Evolutionary conservation across 768 basidiomycete species (phyloP), one percentile per base, ranked within the genome.

Genomic region (Lanmaoa pseudosensibilis): DNA sequence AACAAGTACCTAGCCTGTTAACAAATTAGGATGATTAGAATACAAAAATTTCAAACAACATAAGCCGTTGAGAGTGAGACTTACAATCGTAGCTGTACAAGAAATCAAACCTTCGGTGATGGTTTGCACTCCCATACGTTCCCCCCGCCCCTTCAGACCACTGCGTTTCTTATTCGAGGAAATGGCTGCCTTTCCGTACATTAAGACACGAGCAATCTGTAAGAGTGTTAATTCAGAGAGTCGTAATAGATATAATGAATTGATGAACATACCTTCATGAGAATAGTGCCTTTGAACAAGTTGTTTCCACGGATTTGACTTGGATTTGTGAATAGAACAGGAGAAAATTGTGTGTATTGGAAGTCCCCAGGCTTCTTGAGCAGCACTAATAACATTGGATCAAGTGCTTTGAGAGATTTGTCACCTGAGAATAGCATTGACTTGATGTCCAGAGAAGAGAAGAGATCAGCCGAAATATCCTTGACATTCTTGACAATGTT

Each of bases 261-360:
- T n/a, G n/a, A n/a, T n/a, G n/a, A n/a, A n/a, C n/a, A n/a, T n/a
- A 56, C 34, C 27, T 56, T 51, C 5, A 52, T 21, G 1, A 55
- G 27, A 18, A 55, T 4, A 2, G 23, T 1, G 4, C 16, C 43
- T 32, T 44, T 41, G 2, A 55, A 55, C 2, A 55, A 30, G 1
- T 44, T 12, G 0, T 11, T 36, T 5, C n/a, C 25, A 10, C 12
- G 1, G 0, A 45, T 15, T 1, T 32, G 1, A 4, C 3, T 9
- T 23, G 41, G 48, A 37, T 32, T 13, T 5, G 40, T 2, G 0
- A 50, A 55, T 2, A 55, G 54, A n/a, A 50, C 21, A 5, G 47
- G 41, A 2, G 54, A 7, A 1, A 55, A 18, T 3, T 11, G 25
- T 0, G 41, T 55, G 19, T 55, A 55, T 1, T 55, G 16, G 1